Evolutionary conservation across 495 filamentous ascomycete genomes (phyloP), one percentile per base, ranked within the genome.

Genomic region (Corynascus novoguineensis): DNA sequence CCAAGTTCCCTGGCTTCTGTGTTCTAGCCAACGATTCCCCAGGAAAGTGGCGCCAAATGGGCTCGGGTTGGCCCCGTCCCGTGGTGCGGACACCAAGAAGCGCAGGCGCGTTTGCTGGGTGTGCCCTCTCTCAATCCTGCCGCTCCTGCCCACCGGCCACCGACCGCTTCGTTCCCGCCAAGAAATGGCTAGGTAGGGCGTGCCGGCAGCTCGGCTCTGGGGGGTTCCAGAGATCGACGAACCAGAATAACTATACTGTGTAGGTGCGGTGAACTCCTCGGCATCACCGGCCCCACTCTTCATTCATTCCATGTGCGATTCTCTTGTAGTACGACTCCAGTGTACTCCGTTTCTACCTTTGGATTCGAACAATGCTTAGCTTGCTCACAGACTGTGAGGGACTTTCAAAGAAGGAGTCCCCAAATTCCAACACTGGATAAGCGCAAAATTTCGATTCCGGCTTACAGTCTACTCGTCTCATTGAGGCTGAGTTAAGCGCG

Each of bases 1-100:
- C n/a, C n/a, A n/a, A n/a, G n/a, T n/a, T n/a, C n/a, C n/a, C n/a
- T 49, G 50, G 14, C 52, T 8, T 14, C 10, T 37, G 44, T 19
- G 8, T 11, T 35, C 41, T 42, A 22, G 53, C 35, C 53, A 57
- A 41, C 53, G 22, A 47, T 25, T 41, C 47, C n/a, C 25, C 31
- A 12, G 41, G 59, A 53, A 52, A 48, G 53, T 53, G 59, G 47
- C 53, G 53, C 48, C 11, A 25, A 31, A 17, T n/a, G 9, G 47
- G 21, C 42, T 50, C 50, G 53, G 56, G 47, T 53, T 57, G 54
- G 37, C 45, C 45, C 6, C 31, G 17, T 14, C 17, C 37, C 17
- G n/a, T n/a, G 14, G 37, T 3, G n/a, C 37, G 12, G 35, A 15
- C 17, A n/a, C 15, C 35, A 38, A n/a, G 8, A 41, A 41, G n/a